Evolutionary conservation across 1,284 basidiomycete genomes (phyloP), one percentile per base, ranked within the genome.

Genomic region (Thelephora terrestris): DNA sequence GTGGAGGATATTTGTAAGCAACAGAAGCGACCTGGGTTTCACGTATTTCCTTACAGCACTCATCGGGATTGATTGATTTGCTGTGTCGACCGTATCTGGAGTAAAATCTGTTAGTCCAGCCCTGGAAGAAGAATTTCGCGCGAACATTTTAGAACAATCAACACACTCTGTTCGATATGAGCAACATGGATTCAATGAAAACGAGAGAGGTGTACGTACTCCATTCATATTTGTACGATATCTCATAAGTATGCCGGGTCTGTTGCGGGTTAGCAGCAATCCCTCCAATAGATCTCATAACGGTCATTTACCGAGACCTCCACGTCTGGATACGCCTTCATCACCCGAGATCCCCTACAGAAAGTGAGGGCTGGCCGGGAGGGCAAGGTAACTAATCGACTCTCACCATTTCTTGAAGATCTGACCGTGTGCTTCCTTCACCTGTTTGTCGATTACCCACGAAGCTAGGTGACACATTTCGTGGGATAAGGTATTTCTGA

Each of bases 401-500:
- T 60, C 71, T 46, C 49, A 85, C 88, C 89, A 91, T 45, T 61
- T 62, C 57, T 82, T 83, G 65, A 83, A 91, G 9, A 77, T 62
- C 14, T 62, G 67, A 12, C 86, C 87, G 55, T 91, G 87, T 14
- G 72, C 72, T 60, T 85, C 84, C 46, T 78, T 76, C 3, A 79
- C 73, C 21, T 78, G 71, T 9, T 73, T 65, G 57, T 85, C 75
- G 47, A 91, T 82, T 27, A 85, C 67, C 89, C 90, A 92, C 49
- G 77, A 80, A 5, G 88, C 88, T 24, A 92, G 65, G 63, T 91
- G 90, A 53, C 89, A 92, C 81, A 92, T 87, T 63, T 92, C 90
- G 57, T 92, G 89, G 24, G 85, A 78, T 2, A 92, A 65, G 0
- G 90, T 92, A 59, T 86, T 79, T 18, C 79, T 69, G 36, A 92